Evolutionary conservation across 176 grass and related monocot species (phyloP), one percentile per base, ranked within the genome.

Genomic region (Leersia perrieri): DNA sequence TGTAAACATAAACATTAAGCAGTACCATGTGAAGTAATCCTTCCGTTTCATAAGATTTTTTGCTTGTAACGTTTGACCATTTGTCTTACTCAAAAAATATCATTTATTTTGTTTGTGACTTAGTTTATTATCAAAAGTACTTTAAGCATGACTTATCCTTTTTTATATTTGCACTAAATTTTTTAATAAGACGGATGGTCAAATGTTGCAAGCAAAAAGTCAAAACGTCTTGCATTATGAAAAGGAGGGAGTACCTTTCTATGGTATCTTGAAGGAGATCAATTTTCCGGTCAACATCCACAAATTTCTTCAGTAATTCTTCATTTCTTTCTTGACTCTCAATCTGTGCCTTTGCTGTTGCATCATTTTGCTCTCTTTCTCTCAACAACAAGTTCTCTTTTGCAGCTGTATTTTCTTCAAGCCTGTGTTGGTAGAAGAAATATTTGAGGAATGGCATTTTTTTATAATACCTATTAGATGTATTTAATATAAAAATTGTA

Each of bases 331-430:
- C 83, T 82, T 82, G 88, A 64, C 77, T 85, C 63, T 77, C 88
- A 77, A 71, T 58, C 49, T 89, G 83, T 0, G 44, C 60, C 69
- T 77, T 85, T 44, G 66, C 73, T 77, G 58, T 77, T 60, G 44
- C 73, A 77, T 85, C 77, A 77, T 85, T 89, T 81, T 89, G 88
- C 30, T 89, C 88, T 68, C 66, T 82, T 76, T 89, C 88, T 81
- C 77, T 81, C 72, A 89, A 36, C 44, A 89, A 38, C 66, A 85
- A 72, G 66, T 63, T 73, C 44, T 89, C 88, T 41, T 89, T 85
- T 66, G 77, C 36, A 82, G 74, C 66, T 82, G 72, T 82, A 60
- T 65, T 73, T 82, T 89, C 88, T 80, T 89, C 83, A 49, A 89
- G 73, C 78, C 88, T 89, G 72, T 58, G 66, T 77, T 65, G 30